Base-by-base conservation (phyloP, 176 grass and related monocot species). In the Lolium multiflorum region DNA sequence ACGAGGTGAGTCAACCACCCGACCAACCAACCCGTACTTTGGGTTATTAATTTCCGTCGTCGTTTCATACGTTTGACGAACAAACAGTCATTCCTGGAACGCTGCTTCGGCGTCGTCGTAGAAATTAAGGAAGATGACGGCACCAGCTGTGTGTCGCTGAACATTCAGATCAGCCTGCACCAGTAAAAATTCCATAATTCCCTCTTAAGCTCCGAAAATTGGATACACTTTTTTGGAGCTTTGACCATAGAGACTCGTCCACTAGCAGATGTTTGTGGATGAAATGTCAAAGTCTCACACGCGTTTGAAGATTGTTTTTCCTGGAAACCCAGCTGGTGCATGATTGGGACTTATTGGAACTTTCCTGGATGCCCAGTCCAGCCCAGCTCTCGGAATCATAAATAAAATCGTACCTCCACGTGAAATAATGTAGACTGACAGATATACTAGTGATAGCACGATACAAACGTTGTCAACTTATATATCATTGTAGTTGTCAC, bases 1-100 rank as follows among this genome's bases (percentile, higher is more conserved):
- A 95, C 73, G 28, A 67, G 74, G 96, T 98, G 78, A 92, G 96
- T 98, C 69, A 92, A 86, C 51, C 24, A 76, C 31, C 15, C 80
- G 4, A 16, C 39, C n/a, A 17, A 20, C 24, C 16, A 5, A 17
- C 24, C 10, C 2, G 17, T 26, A 22, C 9, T 67, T 71, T 31
- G 28, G 28, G 28, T 31, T 31, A 31, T 31, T 35, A 35, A 35
- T 35, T 35, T 35, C 31, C 2, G 31, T 35, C 3, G 31, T 35
- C 15, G 52, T 55, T 55, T 55, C 52, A 52, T 13, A 52, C 14
- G 13, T 52, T 15, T 52, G 13, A 52, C 50, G 50, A 52, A 52
- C 13, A 52, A 52, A 52, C 14, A 52, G 12, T 1, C 50, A 15
- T 16, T 52, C 14, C 50, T 15, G 50, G 14, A 52, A 52, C 50